Evolutionary conservation across 345 rosid genomes (phyloP).

Genomic region (Citrus sp.): DNA sequence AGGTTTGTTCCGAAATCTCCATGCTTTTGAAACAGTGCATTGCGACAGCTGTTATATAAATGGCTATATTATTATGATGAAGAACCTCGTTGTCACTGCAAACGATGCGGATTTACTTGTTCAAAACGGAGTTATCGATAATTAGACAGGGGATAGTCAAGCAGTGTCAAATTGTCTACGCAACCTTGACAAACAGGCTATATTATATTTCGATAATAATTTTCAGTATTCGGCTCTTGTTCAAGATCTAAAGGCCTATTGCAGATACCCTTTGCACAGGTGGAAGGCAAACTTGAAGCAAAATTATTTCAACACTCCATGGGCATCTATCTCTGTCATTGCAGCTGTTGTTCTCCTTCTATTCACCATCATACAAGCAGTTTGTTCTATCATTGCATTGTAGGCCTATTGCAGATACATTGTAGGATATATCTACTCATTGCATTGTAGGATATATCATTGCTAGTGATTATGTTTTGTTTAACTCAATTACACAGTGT

Average conservation of each 20-base stretch:
- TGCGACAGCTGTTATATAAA: neutral
- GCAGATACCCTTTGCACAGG: neutral
- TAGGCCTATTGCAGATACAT: too few species aligned
- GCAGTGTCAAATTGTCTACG: neutral
- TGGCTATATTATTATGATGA: conserved; percentile 2
- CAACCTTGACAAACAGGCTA: neutral
- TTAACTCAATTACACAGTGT: too few species aligned
- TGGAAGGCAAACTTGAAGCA: conserved; percentile 20
- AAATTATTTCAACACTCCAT: conserved; percentile 20
- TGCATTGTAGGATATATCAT: too few species aligned
- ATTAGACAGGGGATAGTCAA: neutral
- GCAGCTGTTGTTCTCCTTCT: conserved; percentile 16
- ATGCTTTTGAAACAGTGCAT: neutral
- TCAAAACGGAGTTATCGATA: neutral
- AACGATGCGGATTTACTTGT: conserved; percentile 15
- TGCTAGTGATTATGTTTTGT: too few species aligned
- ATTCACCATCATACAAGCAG: conserved; percentile 11
- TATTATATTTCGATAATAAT: neutral
- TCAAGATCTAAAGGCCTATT: neutral
- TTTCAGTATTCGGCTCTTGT: conserved; percentile 1
- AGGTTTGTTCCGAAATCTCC: neutral
- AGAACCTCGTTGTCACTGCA: conserved; percentile 3
- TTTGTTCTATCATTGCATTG: neutral
- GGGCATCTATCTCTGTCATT: conserved; percentile 21
- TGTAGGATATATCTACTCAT: neutral